phyloP scores from a whole-genome alignment of 495 filamentous ascomycete species.

The Penicilliopsis zonata region DNA sequence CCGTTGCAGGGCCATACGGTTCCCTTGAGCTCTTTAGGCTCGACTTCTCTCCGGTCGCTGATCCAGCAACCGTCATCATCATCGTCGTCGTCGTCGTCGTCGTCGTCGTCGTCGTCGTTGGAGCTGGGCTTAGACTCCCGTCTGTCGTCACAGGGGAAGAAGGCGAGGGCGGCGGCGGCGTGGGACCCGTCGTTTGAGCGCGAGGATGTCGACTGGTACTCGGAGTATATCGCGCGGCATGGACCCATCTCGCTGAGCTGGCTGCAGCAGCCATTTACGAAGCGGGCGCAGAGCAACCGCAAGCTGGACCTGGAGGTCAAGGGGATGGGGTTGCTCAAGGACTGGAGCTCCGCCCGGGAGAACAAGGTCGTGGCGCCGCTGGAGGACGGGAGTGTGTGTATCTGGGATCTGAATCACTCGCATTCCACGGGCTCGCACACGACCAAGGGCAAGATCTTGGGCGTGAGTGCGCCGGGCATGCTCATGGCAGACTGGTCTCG shows the following conservation, averaged over 20 bases:
- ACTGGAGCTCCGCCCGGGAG: constrained; percentile 32
- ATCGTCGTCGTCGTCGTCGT: too few species aligned
- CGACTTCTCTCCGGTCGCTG: constrained; percentile 22
- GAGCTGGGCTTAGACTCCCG: constrained; percentile 8
- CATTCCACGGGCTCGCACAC: constrained; percentile 23
- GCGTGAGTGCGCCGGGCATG: constrained; percentile 50
- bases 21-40: constrained; percentile 21
- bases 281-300: constrained; percentile 12
- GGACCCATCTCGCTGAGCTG: constrained; percentile 62
- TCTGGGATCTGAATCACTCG: constrained; percentile 70
- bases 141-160: constrained; percentile 20
- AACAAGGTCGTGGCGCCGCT: constrained; percentile 64
- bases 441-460: constrained; percentile 52
- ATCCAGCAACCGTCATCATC: constrained; percentile 21
- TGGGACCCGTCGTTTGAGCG: constrained; percentile 71
- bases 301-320: constrained; percentile 39
- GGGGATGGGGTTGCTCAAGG: constrained; percentile 52
- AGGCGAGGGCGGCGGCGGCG: constrained; percentile 48
- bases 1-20: constrained; percentile 14
- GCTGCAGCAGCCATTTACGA: constrained; percentile 48
- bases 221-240: constrained; percentile 77
- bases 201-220: constrained; percentile 62
- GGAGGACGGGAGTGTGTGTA: constrained; percentile 72
- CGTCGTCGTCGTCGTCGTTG: too few species aligned
- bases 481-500: constrained; percentile 37